Percentiles rank a stretch among this genome's conserved stretches.
phyloP scores from a whole-genome alignment of 2,329 filamentous ascomycete species.

The Grosmannia clavigera region DNA sequence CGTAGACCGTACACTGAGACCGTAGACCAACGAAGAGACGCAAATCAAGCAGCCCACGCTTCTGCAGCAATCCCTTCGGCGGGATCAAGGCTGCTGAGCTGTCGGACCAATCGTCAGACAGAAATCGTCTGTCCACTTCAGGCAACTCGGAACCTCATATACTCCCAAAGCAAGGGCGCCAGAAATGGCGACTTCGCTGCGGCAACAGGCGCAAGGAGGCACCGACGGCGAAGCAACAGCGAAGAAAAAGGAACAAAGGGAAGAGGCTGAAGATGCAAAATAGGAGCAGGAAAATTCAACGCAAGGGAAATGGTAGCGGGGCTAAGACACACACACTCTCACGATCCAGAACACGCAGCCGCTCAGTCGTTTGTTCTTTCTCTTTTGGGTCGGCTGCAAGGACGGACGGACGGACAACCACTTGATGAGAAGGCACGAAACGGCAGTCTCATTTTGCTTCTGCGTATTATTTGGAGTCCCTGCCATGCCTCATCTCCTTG shows the following conservation, averaged over 20 bases:
- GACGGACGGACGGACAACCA: not conserved
- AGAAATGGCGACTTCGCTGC: not conserved
- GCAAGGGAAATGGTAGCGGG: not conserved
- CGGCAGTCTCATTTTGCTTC: not conserved
- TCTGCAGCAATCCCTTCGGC: too few species aligned
- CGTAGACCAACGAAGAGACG: too few species aligned
- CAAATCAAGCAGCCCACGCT: too few species aligned
- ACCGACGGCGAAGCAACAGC: not conserved
- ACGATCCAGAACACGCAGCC: not conserved
- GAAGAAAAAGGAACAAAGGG: not conserved
- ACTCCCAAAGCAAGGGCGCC: not conserved
- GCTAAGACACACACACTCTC: not conserved
- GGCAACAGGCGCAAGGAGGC: not conserved
- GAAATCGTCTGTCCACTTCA: not conserved
- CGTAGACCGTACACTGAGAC: too few species aligned
- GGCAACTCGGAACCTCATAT: not conserved
- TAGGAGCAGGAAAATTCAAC: not conserved
- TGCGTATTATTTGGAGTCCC: not conserved
- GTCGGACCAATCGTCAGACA: not conserved
- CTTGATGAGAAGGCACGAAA: not conserved
- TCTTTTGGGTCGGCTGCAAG: not conserved
- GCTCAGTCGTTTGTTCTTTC: constrained; percentile 1
- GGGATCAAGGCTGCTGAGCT: not conserved
- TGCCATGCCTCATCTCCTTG: not conserved
- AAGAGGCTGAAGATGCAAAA: not conserved